These are phyloP conservation scores for Trichoderma hamatum DNA, from an alignment of 2,329 filamentous ascomycete species.

Conservation along the genomic window DNA sequence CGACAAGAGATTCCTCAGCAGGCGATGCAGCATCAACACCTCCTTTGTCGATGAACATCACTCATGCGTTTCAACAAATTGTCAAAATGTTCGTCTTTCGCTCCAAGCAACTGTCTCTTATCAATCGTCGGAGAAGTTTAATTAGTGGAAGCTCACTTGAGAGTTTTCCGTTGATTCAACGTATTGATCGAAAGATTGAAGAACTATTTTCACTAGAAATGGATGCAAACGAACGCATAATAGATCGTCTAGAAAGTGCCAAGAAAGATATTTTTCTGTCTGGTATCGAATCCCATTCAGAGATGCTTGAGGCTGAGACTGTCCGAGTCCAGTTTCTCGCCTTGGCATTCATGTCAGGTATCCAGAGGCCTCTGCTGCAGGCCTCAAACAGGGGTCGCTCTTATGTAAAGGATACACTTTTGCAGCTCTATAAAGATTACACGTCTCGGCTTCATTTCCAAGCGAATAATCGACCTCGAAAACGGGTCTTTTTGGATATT, in stretches of 20 bases:
- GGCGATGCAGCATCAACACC: background rate
- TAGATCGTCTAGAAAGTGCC: background rate
- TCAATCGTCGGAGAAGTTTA: background rate
- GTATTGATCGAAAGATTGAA: background rate
- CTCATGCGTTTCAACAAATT: background rate
- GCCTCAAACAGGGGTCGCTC: background rate
- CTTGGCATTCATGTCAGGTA: background rate
- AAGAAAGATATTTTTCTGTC: constrained; percentile 16
- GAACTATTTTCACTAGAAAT: background rate
- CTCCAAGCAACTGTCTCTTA: constrained; percentile 1
- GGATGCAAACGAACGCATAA: background rate
- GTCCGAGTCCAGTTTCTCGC: constrained; percentile 5
- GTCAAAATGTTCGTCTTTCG: constrained; percentile 1
- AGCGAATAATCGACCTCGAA: constrained; percentile 12
- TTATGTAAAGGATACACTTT: background rate
- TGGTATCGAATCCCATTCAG: background rate
- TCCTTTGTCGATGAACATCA: background rate
- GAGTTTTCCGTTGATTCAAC: background rate
- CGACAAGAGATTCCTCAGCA: background rate
- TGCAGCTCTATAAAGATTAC: background rate
- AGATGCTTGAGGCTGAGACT: constrained; percentile 5
- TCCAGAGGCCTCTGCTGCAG: background rate
- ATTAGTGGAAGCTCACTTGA: background rate
- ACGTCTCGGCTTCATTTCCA: background rate
- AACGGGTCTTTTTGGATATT: constrained; percentile 29